phyloP scores from a whole-genome alignment of 2,329 filamentous ascomycete species.

The Aureobasidium subglaciale region DNA sequence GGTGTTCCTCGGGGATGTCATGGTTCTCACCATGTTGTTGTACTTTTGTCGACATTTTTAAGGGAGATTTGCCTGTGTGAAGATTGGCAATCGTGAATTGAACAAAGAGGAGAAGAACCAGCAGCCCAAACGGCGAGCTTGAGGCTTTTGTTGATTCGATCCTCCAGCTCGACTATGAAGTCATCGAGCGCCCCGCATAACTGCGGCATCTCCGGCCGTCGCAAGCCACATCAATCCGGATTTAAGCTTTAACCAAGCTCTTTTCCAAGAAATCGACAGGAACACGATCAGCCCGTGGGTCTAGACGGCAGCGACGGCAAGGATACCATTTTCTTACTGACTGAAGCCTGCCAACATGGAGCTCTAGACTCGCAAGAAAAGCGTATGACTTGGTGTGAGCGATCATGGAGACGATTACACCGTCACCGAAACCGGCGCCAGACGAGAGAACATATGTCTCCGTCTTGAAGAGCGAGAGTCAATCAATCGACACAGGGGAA shows the following conservation, averaged over 20 bases:
- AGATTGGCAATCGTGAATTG: not conserved
- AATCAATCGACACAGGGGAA: too few species aligned
- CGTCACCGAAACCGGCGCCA: too few species aligned
- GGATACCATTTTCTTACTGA: too few species aligned
- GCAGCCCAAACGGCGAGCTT: not conserved
- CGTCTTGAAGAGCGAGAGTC: too few species aligned
- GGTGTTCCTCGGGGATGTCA: slow-evolving; percentile 44
- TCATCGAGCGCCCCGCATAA: not conserved
- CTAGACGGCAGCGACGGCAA: not conserved
- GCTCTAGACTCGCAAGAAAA: too few species aligned
- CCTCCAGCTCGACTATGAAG: not conserved
- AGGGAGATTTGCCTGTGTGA: not conserved
- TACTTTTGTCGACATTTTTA: slow-evolving; percentile 1
- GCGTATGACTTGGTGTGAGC: too few species aligned
- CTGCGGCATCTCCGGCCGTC: not conserved
- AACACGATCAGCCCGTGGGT: not conserved
- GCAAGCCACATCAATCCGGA: not conserved
- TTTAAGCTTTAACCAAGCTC: slow-evolving; percentile 8
- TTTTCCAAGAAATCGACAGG: slow-evolving; percentile 8
- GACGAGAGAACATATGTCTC: too few species aligned
- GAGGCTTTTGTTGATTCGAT: slow-evolving; percentile 6
- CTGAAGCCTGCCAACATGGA: too few species aligned
- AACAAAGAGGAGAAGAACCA: not conserved
- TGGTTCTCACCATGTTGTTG: slow-evolving; percentile 11
- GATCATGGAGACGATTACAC: too few species aligned